phyloP scores from a whole-genome alignment of 2,329 filamentous ascomycete genomes.

The Alternaria solani region DNA sequence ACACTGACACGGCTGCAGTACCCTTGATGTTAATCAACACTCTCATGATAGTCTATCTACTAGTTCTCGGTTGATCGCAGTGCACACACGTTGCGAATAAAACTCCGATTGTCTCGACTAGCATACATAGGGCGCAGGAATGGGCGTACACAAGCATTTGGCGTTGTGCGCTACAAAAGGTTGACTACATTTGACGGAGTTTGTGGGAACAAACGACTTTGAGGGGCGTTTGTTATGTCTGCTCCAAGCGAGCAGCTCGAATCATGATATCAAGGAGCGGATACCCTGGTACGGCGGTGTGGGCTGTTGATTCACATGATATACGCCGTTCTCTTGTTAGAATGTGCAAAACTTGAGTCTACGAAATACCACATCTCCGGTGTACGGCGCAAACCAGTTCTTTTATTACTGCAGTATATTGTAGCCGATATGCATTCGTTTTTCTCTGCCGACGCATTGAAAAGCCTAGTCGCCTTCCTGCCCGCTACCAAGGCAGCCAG shows the following conservation, averaged over 20 bases:
- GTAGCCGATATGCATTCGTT: no score
- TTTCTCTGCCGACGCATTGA: no score
- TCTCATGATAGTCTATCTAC: slow-evolving; percentile 49
- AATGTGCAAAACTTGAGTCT: not conserved
- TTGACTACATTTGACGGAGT: slow-evolving; percentile 1
- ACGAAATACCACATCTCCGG: not conserved
- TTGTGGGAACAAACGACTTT: not conserved
- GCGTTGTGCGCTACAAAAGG: not conserved
- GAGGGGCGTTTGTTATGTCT: not conserved
- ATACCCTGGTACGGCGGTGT: not conserved
- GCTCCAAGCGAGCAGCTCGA: not conserved
- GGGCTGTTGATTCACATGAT: not conserved
- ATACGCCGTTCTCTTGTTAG: not conserved
- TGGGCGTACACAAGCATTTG: slow-evolving; percentile 2
- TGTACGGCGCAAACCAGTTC: not conserved
- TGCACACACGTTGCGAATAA: slow-evolving; percentile 11
- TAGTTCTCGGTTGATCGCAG: slow-evolving; percentile 45
- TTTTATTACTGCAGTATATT: no score
- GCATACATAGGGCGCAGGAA: slow-evolving; percentile 10
- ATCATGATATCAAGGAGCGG: not conserved
- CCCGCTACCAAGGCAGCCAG: no score
- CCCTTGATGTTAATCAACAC: slow-evolving; percentile 53
- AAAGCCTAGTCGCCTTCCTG: no score
- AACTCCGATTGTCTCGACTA: slow-evolving; percentile 9
- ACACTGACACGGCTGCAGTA: slow-evolving; percentile 38